These are phyloP conservation scores for Hura crepitans DNA, from an alignment of 441 rosid genomes.

Conservation along the genomic window DNA sequence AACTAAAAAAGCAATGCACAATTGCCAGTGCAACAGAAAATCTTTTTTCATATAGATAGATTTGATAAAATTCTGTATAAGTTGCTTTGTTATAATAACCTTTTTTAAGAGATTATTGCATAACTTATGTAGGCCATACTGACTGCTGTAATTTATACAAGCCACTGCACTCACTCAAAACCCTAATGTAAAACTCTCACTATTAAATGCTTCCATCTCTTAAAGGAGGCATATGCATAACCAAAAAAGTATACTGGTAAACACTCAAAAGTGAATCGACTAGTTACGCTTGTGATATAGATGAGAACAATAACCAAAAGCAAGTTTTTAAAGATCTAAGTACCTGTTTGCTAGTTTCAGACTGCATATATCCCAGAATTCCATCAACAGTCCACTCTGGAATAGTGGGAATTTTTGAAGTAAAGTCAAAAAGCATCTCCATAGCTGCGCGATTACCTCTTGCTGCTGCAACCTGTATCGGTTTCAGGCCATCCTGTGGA, in stretches of 20 bases:
- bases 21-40: no score
- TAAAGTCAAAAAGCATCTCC: conserved; percentile 69
- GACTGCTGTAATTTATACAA: neutral
- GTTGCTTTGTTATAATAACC: neutral
- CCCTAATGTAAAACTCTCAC: neutral
- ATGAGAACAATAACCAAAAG: conserved; percentile 1
- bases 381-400: conserved; percentile 80
- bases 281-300: neutral
- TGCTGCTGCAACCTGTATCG: conserved; percentile 77
- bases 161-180: neutral
- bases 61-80: no score
- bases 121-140: neutral
- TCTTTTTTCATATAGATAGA: no score
- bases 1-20: no score
- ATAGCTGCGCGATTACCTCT: conserved; percentile 61
- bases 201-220: neutral
- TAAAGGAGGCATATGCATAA: neutral
- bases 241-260: neutral
- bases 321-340: conserved; percentile 1
- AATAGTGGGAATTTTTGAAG: conserved; percentile 46
- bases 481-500: conserved; percentile 72
- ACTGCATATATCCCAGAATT: conserved; percentile 49
- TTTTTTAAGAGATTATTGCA: neutral
- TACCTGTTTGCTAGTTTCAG: conserved; percentile 51
- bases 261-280: conserved; percentile 4